Conservation (phyloP, 768 basidiomycete species). For the Leccinum truebloodii region DNA sequence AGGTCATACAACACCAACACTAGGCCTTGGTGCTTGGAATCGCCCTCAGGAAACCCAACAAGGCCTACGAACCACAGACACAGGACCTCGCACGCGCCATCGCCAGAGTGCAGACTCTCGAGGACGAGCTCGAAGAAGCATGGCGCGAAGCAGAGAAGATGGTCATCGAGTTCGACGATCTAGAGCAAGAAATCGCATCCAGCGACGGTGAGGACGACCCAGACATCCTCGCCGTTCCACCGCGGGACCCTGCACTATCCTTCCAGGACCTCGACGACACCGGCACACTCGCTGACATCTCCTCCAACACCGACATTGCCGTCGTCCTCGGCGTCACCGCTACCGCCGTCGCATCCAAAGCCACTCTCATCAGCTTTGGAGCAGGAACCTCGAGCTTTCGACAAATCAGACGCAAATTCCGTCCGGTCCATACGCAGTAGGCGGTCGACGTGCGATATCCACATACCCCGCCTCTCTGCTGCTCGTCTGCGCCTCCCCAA, state of each 20-base stretch:
- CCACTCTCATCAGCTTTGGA: constrained; percentile 30
- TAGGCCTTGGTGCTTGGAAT: constrained; percentile 76
- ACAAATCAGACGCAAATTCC: constrained; percentile 25
- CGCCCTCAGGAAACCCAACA: constrained; percentile 78
- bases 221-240: neutral
- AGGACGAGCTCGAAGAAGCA: constrained; percentile 75
- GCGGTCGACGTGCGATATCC: constrained; percentile 26
- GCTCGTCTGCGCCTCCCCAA: constrained; percentile 65
- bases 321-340: constrained; percentile 41
- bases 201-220: constrained; percentile 16
- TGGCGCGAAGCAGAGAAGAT: constrained; percentile 78
- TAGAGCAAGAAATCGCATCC: constrained; percentile 35
- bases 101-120: constrained; percentile 51
- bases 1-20: constrained; percentile 61
- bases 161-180: constrained; percentile 41
- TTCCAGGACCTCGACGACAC: constrained; percentile 31
- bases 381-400: neutral
- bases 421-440: constrained; percentile 28
- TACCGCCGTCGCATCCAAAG: constrained; percentile 38
- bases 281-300: constrained; percentile 22
- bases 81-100: constrained; percentile 53
- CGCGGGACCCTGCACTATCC: neutral
- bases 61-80: constrained; percentile 66
- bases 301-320: constrained; percentile 30
- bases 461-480: constrained; percentile 52